Conservation (phyloP, 2,329 filamentous ascomycete species). For the Periconia sp. region DNA sequence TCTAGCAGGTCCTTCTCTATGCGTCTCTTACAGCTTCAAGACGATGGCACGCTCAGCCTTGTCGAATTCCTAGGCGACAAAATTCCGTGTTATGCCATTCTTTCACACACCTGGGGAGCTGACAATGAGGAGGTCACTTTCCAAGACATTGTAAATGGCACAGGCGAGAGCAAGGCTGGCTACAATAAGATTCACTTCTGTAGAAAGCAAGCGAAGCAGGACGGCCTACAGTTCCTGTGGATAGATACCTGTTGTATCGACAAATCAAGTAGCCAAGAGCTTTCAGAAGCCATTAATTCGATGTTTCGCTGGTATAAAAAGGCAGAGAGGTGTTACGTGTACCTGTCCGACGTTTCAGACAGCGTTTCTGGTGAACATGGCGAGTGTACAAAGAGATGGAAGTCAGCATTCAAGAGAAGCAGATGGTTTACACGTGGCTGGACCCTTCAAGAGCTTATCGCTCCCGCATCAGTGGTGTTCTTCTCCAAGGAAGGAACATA, state of each 20-base stretch:
- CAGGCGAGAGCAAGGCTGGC: slow-evolving; percentile 10
- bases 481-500: slow-evolving; percentile 9
- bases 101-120: slow-evolving; percentile 9
- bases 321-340: background rate
- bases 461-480: slow-evolving; percentile 4
- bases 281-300: background rate
- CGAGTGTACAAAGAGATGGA: slow-evolving; percentile 9
- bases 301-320: slow-evolving; percentile 2
- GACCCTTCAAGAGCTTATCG: slow-evolving; percentile 16
- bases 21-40: too few relatives aligned
- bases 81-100: slow-evolving; percentile 7
- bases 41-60: background rate
- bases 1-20: too few relatives aligned
- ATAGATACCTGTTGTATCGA: slow-evolving; percentile 2
- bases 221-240: too few relatives aligned
- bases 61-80: background rate
- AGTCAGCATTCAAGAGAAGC: background rate
- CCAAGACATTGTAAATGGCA: slow-evolving; percentile 6
- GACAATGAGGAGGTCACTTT: slow-evolving; percentile 14
- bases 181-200: background rate
- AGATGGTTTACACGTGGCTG: slow-evolving; percentile 11
- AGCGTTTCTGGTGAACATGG: too few relatives aligned
- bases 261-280: background rate
- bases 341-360: slow-evolving; percentile 1
- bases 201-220: too few relatives aligned